Evolutionary conservation across 805 yeast genomes (phyloP), one percentile per base, ranked within the genome.

Genomic region (Hanseniaspora osmophila): DNA sequence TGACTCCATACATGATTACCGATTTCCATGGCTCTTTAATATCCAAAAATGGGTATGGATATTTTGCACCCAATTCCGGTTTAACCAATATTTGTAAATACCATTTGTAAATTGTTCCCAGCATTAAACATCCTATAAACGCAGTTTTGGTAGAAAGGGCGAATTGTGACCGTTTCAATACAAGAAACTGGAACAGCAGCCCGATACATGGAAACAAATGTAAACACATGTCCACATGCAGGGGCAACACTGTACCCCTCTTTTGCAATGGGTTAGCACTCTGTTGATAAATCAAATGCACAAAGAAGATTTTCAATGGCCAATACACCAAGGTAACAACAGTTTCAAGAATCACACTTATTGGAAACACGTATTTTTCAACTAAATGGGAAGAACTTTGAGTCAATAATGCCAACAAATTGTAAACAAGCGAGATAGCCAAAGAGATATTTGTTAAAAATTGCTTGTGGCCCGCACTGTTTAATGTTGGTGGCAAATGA

Each of bases 361-460:
- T 55, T 1, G 84, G 78, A 48, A 78, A 48, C 7, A 56, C 41
- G 3, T 57, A 22, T 3, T 44, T 37, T 12, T 57, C 52, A 7
- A 46, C 42, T 2, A 30, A 2, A 9, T n/a, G 40, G 3, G 5
- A 16, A 12, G 17, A 2, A 2, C 16, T 4, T 12, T 17, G 12
- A 47, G 10, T 5, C 29, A 35, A 15, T 10, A 16, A 1, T 22
- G 27, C 11, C 22, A 33, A n/a, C 13, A 54, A 40, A 47, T 66
- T 69, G 48, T 71, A 69, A 3, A 42, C 27, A 6, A 46, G 43
- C 2, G 83, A 70, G 15, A 71, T 54, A 1, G 62, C 54, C 30
- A 80, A 66, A 9, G 81, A 72, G n/a, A 80, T 54, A 55, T 80
- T 81, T 3, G 92, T 83, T 43, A 82, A 65, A 56, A 83, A 83